Evolutionary conservation across 1,139 yeast genomes (phyloP), one percentile per base, ranked within the genome.

Genomic region (Diutina neorugosa): DNA sequence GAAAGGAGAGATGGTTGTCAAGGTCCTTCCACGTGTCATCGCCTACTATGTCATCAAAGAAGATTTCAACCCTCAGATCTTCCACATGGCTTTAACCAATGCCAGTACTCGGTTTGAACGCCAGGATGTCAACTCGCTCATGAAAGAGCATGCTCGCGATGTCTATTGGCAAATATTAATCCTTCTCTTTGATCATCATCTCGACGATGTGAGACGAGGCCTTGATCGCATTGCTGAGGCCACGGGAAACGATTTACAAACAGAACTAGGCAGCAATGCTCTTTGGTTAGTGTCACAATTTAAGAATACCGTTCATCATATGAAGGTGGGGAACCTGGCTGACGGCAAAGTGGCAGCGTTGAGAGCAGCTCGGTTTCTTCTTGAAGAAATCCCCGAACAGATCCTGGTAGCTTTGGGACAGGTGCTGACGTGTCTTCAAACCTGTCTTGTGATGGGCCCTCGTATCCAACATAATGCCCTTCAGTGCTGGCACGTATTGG

Each of bases 371-470:
- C 44, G 78, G 61, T 54, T 69, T 71, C 42, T 64, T 66, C 18
- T 62, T 57, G 54, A 68, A 65, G 54, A 70, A 73, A 25, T 55
- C 57, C 46, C 61, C 57, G 54, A 76, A 59, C 55, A 77, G 76
- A 34, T 61, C 57, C 56, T 73, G 37, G 50, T 46, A n/a, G 93
- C 95, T 0, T 70, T 91, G 41, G 96, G 97, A 0, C 98, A 93
- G 63, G 78, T 94, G 4, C 84, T 90, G 55, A 86, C 96, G 0
- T 86, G 96, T 60, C 69, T 94, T 19, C 97, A 90, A 62, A 82
- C 93, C 0, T 85, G 94, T 0, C 67, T 91, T 37, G 91, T 84
- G 44, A 77, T 77, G 50, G 18, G 21, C 21, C 68, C 76, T 0
- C 82, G 80, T 34, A 75, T 90, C 25, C 84, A 85, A 57, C 71